These are phyloP conservation scores for Leccinum truebloodii DNA, from an alignment of 768 basidiomycete genomes.

Conservation along the genomic window DNA sequence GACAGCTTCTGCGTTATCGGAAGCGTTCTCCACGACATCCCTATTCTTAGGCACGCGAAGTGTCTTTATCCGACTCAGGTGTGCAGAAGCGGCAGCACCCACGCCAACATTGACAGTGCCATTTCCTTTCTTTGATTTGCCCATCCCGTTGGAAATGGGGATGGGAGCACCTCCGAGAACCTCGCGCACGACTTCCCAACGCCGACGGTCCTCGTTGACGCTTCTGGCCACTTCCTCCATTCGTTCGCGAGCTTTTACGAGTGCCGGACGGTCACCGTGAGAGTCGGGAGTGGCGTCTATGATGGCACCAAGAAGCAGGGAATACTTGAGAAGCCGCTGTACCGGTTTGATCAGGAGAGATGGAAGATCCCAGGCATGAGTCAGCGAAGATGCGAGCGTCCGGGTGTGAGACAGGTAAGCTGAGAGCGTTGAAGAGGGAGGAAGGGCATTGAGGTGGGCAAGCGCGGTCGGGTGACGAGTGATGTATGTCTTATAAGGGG, in stretches of 20 bases:
- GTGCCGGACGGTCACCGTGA: conserved; percentile 58
- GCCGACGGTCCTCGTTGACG: conserved; percentile 76
- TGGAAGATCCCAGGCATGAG: conserved; percentile 90
- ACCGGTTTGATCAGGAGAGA: conserved; percentile 97
- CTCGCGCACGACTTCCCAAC: conserved; percentile 78
- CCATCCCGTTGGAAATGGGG: conserved; percentile 38
- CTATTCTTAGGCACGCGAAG: conserved; percentile 39
- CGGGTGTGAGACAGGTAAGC: conserved; percentile 69
- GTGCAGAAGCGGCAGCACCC: conserved; percentile 55
- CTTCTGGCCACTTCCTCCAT: conserved; percentile 75
- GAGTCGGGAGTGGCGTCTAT: conserved; percentile 70
- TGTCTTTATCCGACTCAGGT: conserved; percentile 60
- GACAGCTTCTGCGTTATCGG: conserved; percentile 44
- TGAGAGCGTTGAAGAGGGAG: conserved; percentile 46
- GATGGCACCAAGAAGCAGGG: conserved; percentile 77
- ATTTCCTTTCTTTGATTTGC: conserved; percentile 41
- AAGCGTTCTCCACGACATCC: conserved; percentile 26
- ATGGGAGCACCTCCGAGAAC: conserved; percentile 51
- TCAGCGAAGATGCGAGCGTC: conserved; percentile 64
- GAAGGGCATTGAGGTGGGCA: conserved; percentile 56
- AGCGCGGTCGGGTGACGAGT: conserved; percentile 77
- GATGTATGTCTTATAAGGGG: conserved; percentile 78
- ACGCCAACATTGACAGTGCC: conserved; percentile 41
- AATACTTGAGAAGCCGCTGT: conserved; percentile 93
- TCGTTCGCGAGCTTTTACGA: conserved; percentile 34